Base-by-base conservation (phyloP, 805 yeast species). In the Monosporozyma unispora region DNA sequence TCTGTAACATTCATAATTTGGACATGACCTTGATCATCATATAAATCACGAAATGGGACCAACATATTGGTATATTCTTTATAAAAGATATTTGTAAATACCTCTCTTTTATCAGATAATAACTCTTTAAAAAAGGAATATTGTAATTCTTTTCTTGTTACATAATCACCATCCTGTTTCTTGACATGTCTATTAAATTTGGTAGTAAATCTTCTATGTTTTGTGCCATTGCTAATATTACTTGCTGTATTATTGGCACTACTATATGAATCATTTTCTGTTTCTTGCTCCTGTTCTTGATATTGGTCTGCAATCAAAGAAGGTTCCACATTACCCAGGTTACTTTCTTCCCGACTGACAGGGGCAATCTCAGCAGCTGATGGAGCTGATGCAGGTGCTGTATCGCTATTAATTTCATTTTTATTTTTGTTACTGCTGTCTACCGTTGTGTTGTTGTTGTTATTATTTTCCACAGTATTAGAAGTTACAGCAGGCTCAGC, bases 81-180 rank as follows among this genome's bases (percentile, higher is more conserved):
- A 6, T 75, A 72, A 58, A 72, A 81, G 5, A 78, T 75, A 57
- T 84, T 84, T 12, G 82, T 79, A 67, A 91, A 91, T 2, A 85
- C 87, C 35, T 75, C 68, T 41, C 75, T 68, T 27, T 75, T 71
- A 61, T 88, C 84, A 57, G 76, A 73, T 59, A 91, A 84, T 9
- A 91, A 67, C 25, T 72, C 70, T 45, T 74, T 70, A 48, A 91
- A 69, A 56, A 90, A 87, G 55, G 84, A 89, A 65, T 81, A 85
- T 65, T 89, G 96, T 50, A 91, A 83, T 59, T 91, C 98, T 49
- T 70, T 76, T 45, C 98, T 74, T 84, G 93, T 86, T 51, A 90
- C 80, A 19, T 96, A 95, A 59, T 86, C 95, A 5, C 98, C 96
- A 61, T 91, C 98, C 18, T 80, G 75, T 62, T 90, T 91, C 67